Conservation (phyloP, 768 basidiomycete species). For the Tulasnella sp. region DNA sequence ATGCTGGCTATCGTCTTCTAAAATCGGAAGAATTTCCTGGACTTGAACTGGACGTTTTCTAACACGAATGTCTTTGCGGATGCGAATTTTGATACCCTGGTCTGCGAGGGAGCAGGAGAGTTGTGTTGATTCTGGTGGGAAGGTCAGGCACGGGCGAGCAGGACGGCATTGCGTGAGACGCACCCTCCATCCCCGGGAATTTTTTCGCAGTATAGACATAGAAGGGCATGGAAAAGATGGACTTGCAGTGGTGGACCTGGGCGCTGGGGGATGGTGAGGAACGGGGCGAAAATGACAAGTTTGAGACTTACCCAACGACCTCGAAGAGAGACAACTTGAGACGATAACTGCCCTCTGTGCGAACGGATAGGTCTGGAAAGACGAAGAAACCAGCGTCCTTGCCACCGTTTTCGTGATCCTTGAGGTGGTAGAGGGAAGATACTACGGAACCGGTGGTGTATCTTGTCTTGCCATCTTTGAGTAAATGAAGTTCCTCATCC, state of each 20-base stretch:
- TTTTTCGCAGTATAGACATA: constrained; percentile 95
- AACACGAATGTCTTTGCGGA: constrained; percentile 80
- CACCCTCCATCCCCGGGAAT: constrained; percentile 93
- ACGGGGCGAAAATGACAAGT: background rate
- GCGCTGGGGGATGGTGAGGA: constrained; percentile 35
- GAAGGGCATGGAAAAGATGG: constrained; percentile 77
- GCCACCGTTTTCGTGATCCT: constrained; percentile 47
- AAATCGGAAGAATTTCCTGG: constrained; percentile 21
- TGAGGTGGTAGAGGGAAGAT: constrained; percentile 81
- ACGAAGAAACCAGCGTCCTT: constrained; percentile 88
- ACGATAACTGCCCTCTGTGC: constrained; percentile 84
- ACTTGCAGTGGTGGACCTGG: constrained; percentile 81
- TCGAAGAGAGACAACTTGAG: constrained; percentile 72
- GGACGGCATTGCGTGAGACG: constrained; percentile 22
- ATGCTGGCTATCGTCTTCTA: constrained; percentile 21
- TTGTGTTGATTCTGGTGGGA: constrained; percentile 61
- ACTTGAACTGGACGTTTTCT: constrained; percentile 40
- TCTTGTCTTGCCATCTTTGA: constrained; percentile 82
- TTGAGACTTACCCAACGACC: constrained; percentile 64
- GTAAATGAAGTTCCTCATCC: constrained; percentile 79
- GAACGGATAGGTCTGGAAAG: constrained; percentile 85
- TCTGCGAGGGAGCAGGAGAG: constrained; percentile 86
- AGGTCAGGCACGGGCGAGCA: constrained; percentile 11
- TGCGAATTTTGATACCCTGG: constrained; percentile 90
- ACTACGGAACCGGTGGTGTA: constrained; percentile 89